Base-by-base conservation (phyloP, 768 basidiomycete genomes). In the Phanerochaete carnosa region DNA sequence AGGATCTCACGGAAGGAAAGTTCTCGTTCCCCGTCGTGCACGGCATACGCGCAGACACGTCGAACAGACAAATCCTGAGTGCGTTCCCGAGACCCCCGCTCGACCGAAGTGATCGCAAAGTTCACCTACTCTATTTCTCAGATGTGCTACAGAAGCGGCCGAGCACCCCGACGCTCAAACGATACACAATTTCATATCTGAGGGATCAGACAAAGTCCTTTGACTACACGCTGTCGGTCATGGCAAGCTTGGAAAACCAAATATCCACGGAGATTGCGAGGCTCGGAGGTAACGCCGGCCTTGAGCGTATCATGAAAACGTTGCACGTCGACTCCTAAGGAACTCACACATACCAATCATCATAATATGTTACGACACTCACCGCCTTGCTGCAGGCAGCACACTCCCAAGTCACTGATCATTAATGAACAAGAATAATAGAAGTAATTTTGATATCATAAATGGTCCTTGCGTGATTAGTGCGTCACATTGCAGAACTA, bases 1-100 rank as follows among this genome's bases (percentile, higher is more conserved):
- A 98, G 73, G 96, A 98, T 70, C 78, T 98, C 15, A 89, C 92
- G 0, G 96, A 98, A 75, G 96, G 96, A 7, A 98, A 98, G 73
- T 98, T 98, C 77, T 95, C 93, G 3, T 98, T 98, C 75, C 95
- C 95, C 0, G 81, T 98, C 32, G 88, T 98, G 0, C 96, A 98
- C 72, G 87, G 90, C 22, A 88, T 98, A 50, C 86, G 90, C 30
- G 83, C 90, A 7, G 86, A 94, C 69, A 79, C 77, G 12, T 81
- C 86, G 0, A 94, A 93, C 73, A 81, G 86, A 33, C 89, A 89
- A 72, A 81, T 98, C 33, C 79, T 97, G 57, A 95, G 95, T 95
- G 66, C 62, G 89, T 77, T 5, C 45, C 12, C 58, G 43, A 54
- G n/a, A 29, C 53, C 6, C 37, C 35, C 54, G n/a, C 54, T 5